Evolutionary conservation across 495 filamentous ascomycete genomes (phyloP).

Genomic region (Parathielavia hyrcaniae): DNA sequence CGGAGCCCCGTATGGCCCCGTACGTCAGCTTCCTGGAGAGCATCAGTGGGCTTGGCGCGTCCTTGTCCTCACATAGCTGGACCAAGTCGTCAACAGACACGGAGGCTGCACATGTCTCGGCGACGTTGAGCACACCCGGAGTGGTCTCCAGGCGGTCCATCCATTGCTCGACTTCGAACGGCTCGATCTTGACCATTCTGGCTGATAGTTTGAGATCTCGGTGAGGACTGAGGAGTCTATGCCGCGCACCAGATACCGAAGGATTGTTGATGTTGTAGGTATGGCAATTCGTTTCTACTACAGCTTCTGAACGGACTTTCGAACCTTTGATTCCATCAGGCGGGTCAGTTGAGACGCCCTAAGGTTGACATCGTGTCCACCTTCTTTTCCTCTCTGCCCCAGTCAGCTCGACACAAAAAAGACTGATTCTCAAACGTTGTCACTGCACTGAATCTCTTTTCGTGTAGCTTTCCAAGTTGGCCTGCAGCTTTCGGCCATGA

Average conservation of each 20-base stretch:
- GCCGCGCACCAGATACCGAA: neutral
- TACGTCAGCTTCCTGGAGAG: conserved; percentile 43
- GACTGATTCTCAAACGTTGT: no score
- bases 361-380: neutral
- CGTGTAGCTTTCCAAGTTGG: no score
- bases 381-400: no score
- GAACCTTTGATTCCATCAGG: no score
- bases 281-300: no score
- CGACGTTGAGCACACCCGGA: conserved; percentile 68
- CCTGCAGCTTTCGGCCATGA: no score
- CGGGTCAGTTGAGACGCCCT: neutral
- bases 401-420: no score
- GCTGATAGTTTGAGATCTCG: neutral
- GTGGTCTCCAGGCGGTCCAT: conserved; percentile 79
- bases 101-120: conserved; percentile 80
- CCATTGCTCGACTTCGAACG: conserved; percentile 86
- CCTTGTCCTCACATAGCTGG: conserved; percentile 50
- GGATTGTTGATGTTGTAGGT: no score
- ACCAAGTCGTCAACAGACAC: conserved; percentile 69
- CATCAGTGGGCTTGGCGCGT: conserved; percentile 44
- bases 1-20: conserved; percentile 32
- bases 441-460: no score
- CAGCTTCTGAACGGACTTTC: no score
- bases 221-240: neutral
- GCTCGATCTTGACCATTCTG: conserved; percentile 61